Conservation (phyloP, 805 yeast species). For the Torulaspora delbrueckii region DNA sequence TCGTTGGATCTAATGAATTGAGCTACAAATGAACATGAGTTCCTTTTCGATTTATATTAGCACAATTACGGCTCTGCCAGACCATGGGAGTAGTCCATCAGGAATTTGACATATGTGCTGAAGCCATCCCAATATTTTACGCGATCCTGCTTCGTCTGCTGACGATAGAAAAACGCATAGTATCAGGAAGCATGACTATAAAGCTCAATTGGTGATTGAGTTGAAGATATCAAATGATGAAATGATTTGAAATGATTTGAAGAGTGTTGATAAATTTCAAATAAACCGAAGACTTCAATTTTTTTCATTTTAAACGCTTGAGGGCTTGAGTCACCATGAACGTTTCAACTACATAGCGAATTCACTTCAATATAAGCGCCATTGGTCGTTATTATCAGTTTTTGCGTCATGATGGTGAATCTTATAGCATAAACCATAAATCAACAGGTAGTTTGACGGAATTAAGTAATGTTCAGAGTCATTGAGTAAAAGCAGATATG, state of each 20-base stretch:
- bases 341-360: not conserved
- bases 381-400: too few species aligned
- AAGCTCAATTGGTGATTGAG: not conserved
- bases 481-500: too few species aligned
- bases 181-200: not conserved
- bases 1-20: conserved; percentile 1
- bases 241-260: not conserved
- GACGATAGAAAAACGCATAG: not conserved
- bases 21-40: not conserved
- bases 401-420: too few species aligned
- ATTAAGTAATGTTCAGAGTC: too few species aligned
- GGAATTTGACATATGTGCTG: conserved; percentile 46
- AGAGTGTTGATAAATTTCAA: not conserved
- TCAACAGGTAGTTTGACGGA: too few species aligned
- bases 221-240: too few species aligned
- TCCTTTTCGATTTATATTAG: conserved; percentile 30
- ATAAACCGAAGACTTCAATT: not conserved
- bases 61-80: conserved; percentile 44
- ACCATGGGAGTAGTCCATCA: conserved; percentile 28
- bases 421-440: too few species aligned
- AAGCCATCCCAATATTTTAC: not conserved
- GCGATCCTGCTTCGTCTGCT: conserved; percentile 5
- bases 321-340: not conserved
- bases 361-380: not conserved
- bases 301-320: not conserved